These are phyloP conservation scores for Striga hermonthica DNA, from an alignment of 305 asterid genomes.

Conservation along the genomic window DNA sequence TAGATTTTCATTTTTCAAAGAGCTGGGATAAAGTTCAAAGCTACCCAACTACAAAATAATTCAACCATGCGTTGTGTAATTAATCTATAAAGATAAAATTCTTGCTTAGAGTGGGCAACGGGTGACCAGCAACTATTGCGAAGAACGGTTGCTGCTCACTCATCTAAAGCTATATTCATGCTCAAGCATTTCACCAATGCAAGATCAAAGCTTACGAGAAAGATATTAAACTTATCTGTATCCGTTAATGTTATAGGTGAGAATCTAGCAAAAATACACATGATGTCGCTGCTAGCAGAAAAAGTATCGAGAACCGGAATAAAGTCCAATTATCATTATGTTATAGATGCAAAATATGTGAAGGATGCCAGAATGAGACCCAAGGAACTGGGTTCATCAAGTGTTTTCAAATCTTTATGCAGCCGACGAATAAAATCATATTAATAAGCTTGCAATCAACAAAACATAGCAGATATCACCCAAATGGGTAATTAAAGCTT, in stretches of 20 bases:
- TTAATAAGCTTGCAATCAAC: conserved; percentile 7
- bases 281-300: not conserved
- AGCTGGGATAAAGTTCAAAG: conserved; percentile 21
- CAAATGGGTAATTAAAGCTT: not conserved
- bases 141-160: conserved; percentile 1
- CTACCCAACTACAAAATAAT: conserved; percentile 14
- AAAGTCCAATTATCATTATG: not conserved
- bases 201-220: conserved; percentile 18
- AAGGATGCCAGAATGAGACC: conserved; percentile 15
- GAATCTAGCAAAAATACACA: not conserved
- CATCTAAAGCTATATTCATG: conserved; percentile 1
- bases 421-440: conserved; percentile 5
- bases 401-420: not conserved
- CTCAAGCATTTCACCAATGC: conserved; percentile 20
- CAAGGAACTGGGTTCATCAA: conserved; percentile 6
- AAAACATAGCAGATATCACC: not conserved
- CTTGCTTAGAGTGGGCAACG: conserved; percentile 14
- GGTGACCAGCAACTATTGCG: conserved; percentile 15
- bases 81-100: conserved; percentile 11
- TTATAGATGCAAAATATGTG: conserved; percentile 1
- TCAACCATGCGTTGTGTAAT: not conserved
- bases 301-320: conserved; percentile 11
- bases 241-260: not conserved
- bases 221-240: conserved; percentile 6
- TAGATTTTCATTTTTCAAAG: conserved; percentile 1